Conservation (phyloP, 805 yeast species). For the Hemisphaericaspora nanyangensis region DNA sequence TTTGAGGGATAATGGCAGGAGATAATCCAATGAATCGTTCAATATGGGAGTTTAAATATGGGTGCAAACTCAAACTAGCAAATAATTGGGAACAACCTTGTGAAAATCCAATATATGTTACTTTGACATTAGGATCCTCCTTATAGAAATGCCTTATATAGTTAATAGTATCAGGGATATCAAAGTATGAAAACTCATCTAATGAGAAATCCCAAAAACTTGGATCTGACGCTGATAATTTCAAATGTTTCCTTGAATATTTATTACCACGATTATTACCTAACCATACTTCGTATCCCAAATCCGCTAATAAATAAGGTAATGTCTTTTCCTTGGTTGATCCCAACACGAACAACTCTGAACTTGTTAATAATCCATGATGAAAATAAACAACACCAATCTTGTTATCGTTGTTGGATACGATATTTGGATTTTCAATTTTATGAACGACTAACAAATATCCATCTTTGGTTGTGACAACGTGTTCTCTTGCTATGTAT, state of each 20-base stretch:
- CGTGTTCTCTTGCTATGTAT: slow-evolving; percentile 25
- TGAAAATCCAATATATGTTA: slow-evolving; percentile 27
- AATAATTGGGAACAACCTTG: slow-evolving; percentile 31
- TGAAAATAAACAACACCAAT: slow-evolving; percentile 31
- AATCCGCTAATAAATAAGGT: slow-evolving; percentile 18
- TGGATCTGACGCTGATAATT: slow-evolving; percentile 18
- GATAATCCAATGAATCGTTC: slow-evolving; percentile 25
- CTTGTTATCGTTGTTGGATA: neutral
- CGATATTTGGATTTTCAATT: slow-evolving; percentile 15
- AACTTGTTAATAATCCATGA: slow-evolving; percentile 28
- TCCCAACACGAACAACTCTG: slow-evolving; percentile 36
- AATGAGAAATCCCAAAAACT: slow-evolving; percentile 29
- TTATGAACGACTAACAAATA: slow-evolving; percentile 27
- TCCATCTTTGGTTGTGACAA: slow-evolving; percentile 25
- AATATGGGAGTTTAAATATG: slow-evolving; percentile 18
- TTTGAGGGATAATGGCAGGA: slow-evolving; percentile 26
- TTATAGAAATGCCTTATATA: slow-evolving; percentile 19
- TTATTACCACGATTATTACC: slow-evolving; percentile 26
- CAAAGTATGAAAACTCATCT: slow-evolving; percentile 29
- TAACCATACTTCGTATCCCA: slow-evolving; percentile 23
- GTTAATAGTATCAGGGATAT: slow-evolving; percentile 24
- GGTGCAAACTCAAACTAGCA: slow-evolving; percentile 27
- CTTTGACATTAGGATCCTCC: slow-evolving; percentile 8
- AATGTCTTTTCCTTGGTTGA: slow-evolving; percentile 18
- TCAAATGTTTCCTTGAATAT: slow-evolving; percentile 28